Evolutionary conservation across 2,329 filamentous ascomycete genomes (phyloP), one percentile per base, ranked within the genome.

Genomic region (Talaromyces albobiverticillius): DNA sequence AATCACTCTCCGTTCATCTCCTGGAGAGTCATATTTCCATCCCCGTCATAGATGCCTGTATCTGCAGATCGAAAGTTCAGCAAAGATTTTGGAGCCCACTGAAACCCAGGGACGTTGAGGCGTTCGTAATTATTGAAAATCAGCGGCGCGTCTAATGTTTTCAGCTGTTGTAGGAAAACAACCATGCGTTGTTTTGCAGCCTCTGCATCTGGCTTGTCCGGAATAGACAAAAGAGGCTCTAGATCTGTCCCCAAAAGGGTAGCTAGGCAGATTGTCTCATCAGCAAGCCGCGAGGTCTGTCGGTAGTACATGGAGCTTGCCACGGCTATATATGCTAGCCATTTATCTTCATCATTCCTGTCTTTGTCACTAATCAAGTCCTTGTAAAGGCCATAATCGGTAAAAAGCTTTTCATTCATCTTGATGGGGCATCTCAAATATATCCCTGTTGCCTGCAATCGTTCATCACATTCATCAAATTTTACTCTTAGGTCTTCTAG

Each of bases 91-190:
- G 58, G 58, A 4, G 58, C 58, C 58, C 58, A 59, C 18, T 25
- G 47, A 26, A 54, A 58, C 11, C 56, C 58, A 11, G 8, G 8
- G 32, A 36, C 26, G 3, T 56, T 16, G 0, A 54, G 53, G 1
- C 58, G 50, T n/a, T 51, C 25, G 26, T 59, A 59, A 41, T 59
- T 59, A 46, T 59, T 59, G 58, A 59, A 59, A 14, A 59, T 42
- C 3, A 54, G 10, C 0, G 14, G 26, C 36, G 43, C 46, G 3
- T 53, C 4, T 22, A 59, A 59, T 6, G 13, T 29, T 14, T 50
- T 41, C 3, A 59, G 16, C 3, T 20, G n/a, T 16, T 36, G 11
- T 3, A 59, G 26, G 13, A 59, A 59, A 11, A 5, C 16, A 26
- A 8, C 31, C 56, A 59, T 59, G 9, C 56, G 47, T 5, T 42